Conservation (phyloP, 2,329 filamentous ascomycete genomes). For the Diaporthe citriasiana region DNA sequence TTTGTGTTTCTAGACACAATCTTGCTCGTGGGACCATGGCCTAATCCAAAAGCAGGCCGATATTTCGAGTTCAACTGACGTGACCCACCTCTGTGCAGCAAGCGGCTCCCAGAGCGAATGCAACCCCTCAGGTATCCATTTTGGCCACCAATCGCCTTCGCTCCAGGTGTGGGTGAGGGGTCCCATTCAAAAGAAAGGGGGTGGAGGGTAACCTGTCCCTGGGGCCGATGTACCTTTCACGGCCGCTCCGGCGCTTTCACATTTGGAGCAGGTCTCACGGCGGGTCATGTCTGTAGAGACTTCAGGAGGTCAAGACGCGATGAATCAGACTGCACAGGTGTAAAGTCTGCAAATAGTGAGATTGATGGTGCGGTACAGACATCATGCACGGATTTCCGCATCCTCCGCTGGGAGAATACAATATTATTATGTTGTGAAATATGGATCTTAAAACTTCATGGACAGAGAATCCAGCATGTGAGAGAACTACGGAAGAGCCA, state of each 20-base stretch:
- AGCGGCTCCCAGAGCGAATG: not conserved
- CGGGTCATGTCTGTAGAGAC: too few species aligned
- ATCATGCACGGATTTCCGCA: not conserved
- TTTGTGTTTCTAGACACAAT: too few species aligned
- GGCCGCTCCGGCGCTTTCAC: not conserved
- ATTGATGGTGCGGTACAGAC: not conserved
- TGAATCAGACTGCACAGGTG: not conserved
- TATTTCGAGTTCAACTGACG: not conserved
- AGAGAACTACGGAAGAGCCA: too few species aligned
- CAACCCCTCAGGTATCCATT: not conserved
- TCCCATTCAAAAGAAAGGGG: not conserved
- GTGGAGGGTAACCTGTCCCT: not conserved
- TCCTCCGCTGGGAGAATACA: not conserved
- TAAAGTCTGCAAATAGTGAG: not conserved
- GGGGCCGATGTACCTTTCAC: not conserved
- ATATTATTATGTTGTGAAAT: not conserved
- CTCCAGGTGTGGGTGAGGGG: not conserved
- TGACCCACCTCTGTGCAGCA: not conserved
- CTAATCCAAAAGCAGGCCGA: not conserved
- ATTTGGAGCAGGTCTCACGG: not conserved
- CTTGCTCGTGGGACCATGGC: not conserved
- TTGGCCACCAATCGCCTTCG: not conserved
- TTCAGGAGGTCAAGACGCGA: not conserved
- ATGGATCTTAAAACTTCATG: not conserved
- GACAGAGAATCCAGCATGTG: too few species aligned